Conservation (phyloP, 495 filamentous ascomycete genomes). For the Darksidea phi region DNA sequence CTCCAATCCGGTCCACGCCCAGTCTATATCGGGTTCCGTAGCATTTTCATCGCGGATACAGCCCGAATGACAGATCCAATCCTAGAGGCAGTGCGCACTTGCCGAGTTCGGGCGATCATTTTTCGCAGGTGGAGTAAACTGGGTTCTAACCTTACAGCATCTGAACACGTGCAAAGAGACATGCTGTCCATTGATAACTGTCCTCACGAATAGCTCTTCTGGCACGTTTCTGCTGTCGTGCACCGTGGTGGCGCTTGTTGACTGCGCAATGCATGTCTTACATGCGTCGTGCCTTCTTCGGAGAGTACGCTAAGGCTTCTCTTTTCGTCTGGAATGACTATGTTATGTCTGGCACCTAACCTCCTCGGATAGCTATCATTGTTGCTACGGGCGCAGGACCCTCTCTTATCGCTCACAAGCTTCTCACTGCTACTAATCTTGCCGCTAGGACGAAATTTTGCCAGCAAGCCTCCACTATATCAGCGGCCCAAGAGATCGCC, state of each 20-base stretch:
- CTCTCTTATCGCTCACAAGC: conserved; percentile 65
- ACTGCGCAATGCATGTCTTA: conserved; percentile 66
- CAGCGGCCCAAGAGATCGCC: conserved; percentile 59
- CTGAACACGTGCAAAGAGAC: conserved; percentile 63
- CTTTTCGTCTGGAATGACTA: too few species aligned
- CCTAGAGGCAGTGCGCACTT: conserved; percentile 87
- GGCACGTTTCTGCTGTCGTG: conserved; percentile 70
- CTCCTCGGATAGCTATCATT: conserved; percentile 78
- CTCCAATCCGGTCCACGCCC: conserved; percentile 66
- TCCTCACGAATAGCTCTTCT: conserved; percentile 83
- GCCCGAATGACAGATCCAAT: conserved; percentile 80
- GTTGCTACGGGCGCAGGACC: conserved; percentile 71
- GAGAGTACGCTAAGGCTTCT: conserved; percentile 51
- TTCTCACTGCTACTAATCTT: conserved; percentile 61
- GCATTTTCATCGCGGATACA: conserved; percentile 86
- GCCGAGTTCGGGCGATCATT: conserved; percentile 79
- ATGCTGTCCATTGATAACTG: conserved; percentile 70
- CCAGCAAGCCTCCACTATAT: conserved; percentile 55
- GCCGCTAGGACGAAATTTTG: conserved; percentile 61
- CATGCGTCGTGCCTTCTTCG: conserved; percentile 82
- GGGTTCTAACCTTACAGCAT: conserved; percentile 53
- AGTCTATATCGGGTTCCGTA: conserved; percentile 95
- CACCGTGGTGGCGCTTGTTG: conserved; percentile 81
- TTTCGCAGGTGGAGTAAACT: conserved; percentile 81
- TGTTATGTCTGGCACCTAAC: too few species aligned